These are phyloP conservation scores for Heritiera littoralis DNA, from an alignment of 345 rosid species.

Conservation along the genomic window DNA sequence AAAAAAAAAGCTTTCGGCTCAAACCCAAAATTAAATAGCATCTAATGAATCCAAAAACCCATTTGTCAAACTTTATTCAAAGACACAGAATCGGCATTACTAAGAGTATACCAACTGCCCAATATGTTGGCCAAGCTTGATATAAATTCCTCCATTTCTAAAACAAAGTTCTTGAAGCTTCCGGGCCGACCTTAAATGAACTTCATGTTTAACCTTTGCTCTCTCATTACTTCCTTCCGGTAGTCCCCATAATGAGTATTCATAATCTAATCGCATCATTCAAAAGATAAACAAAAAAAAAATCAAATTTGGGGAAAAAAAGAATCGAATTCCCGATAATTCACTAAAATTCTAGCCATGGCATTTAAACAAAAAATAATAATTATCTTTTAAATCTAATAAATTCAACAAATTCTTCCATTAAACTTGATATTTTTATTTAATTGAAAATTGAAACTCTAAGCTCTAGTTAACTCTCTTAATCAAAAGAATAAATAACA, in stretches of 20 bases:
- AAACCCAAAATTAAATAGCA: not conserved
- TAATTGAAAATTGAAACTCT: not conserved
- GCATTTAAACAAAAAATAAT: not conserved
- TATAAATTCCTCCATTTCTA: constrained; percentile 88
- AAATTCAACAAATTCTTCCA: not conserved
- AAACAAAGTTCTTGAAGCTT: constrained; percentile 94
- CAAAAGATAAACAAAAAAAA: not conserved
- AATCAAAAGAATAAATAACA: not conserved
- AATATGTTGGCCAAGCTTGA: constrained; percentile 94
- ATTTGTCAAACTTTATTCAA: not conserved
- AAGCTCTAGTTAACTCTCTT: not conserved
- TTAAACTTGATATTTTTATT: not conserved
- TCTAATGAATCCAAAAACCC: constrained; percentile 10
- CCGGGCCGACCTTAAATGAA: constrained; percentile 83
- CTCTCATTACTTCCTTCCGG: constrained; percentile 82
- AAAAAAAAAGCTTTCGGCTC: not conserved
- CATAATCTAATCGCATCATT: constrained; percentile 59
- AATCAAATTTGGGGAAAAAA: not conserved
- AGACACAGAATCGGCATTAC: not conserved
- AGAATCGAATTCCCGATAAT: not conserved
- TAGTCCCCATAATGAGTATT: constrained; percentile 77
- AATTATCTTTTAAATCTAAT: not conserved
- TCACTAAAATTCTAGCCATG: not conserved
- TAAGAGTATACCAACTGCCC: constrained; percentile 74
- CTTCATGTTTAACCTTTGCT: constrained; percentile 71